Base-by-base conservation (phyloP, 371 early-diverging fungal genomes). In the Globomyces sp. region DNA sequence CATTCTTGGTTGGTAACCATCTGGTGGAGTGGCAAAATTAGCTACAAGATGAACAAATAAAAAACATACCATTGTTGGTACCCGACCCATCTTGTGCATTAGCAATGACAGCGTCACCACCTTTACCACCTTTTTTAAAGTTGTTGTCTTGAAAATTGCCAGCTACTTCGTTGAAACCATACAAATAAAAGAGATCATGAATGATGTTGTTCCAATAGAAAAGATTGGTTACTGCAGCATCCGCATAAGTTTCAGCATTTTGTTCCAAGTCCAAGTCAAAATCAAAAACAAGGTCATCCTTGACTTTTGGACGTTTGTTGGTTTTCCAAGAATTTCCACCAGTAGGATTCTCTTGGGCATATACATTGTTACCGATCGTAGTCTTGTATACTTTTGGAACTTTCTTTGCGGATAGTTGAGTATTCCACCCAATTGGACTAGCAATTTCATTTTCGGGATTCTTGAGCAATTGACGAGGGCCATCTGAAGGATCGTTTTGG, bases 71-170 rank as follows among this genome's bases (percentile, higher is more conserved):
- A 75, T 79, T 80, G 66, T 80, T 79, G 65, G 66, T 66, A 50
- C 94, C 98, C 58, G 89, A 87, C 9, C 95, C 94, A 76, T 96
- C 95, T 78, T 98, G 98, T 0, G 94, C 96, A 72, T 93, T 91
- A 45, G 96, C 96, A 72, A 96, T 88, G 1, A 98, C 95, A 3
- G 91, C 88, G 76, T 97, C 98, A 55, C 79, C 80, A 37, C 79
- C 87, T 42, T 73, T 57, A 41, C 97, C 94, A 24, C 94, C 94
- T 59, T 88, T 85, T 42, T 81, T 86, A 70, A 88, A 80, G 75
- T 98, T 98, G 76, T 88, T 83, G 71, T 93, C 86, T 79, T 98
- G 98, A 82, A 98, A 98, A 80, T 98, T 98, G 41, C 98, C 98
- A 24, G 94, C 80, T 63, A 84, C 82, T 75, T 98, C 98, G 73